Evolutionary conservation across 108 stramenopile genomes (phyloP).

Genomic region (Discostella stelligeroides): DNA sequence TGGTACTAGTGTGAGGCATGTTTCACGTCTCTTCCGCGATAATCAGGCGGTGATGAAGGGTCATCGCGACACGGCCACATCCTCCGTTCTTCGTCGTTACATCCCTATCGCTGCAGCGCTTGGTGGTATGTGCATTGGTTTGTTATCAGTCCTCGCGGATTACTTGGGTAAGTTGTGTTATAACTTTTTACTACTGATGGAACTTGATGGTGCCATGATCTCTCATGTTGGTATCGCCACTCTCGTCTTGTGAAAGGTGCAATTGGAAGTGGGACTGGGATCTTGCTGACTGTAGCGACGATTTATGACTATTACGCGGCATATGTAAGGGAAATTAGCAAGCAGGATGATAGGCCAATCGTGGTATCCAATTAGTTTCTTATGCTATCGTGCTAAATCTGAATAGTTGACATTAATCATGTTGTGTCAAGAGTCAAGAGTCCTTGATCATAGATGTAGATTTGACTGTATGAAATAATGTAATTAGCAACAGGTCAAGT

Average conservation of each 20-base stretch:
- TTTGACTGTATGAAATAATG: too few relatives aligned
- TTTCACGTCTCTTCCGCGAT: constrained; percentile 97
- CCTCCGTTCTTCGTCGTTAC: constrained; percentile 95
- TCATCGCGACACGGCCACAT: constrained; percentile 94
- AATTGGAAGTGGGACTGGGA: constrained; percentile 92
- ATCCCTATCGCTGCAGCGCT: constrained; percentile 99
- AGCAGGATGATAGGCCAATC: too few relatives aligned
- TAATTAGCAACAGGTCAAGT: too few relatives aligned
- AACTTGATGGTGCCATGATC: too few relatives aligned
- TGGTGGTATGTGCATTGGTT: constrained; percentile 99
- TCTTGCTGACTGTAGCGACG: constrained; percentile 97
- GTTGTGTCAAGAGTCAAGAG: too few relatives aligned
- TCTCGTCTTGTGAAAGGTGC: constrained; percentile 43
- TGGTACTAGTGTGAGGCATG: constrained; percentile 96
- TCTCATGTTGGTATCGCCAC: constrained; percentile 36
- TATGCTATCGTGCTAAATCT: too few relatives aligned
- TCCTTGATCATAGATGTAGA: too few relatives aligned
- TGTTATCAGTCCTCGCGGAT: constrained; percentile 96
- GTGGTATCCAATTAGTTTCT: too few relatives aligned
- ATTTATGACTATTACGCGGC: constrained; percentile 97
- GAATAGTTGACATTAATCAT: too few relatives aligned
- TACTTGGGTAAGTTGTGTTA: constrained; percentile 95
- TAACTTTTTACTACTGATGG: not conserved
- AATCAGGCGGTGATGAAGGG: constrained; percentile 99
- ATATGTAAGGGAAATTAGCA: constrained; percentile 74